A percentile compares a stretch with the other conserved stretches of the same genome.
Conservation (phyloP, 805 yeast genomes). For the Nakazawaea sp. region DNA sequence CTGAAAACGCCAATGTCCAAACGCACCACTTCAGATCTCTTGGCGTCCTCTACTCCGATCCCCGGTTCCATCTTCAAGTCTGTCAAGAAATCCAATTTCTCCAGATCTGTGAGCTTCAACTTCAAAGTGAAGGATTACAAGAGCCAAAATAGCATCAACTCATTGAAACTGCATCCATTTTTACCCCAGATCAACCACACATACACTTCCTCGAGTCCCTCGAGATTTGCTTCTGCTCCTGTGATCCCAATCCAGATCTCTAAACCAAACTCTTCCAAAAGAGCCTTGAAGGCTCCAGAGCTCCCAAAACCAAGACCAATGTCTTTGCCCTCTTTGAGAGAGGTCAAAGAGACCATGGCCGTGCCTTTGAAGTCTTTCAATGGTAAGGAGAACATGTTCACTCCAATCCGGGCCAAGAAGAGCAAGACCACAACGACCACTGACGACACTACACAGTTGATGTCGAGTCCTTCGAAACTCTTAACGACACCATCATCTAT, state of each 20-base stretch:
- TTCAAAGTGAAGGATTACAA: background rate
- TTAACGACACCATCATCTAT: constrained; percentile 39
- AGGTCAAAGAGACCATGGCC: constrained; percentile 11
- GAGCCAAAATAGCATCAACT: background rate
- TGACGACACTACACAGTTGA: constrained; percentile 18
- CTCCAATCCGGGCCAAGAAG: constrained; percentile 2
- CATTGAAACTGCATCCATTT: background rate
- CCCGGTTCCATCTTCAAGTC: constrained; percentile 6
- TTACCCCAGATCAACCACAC: background rate
- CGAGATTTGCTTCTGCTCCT: constrained; percentile 11
- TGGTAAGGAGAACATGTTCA: background rate
- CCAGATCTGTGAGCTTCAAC: constrained; percentile 6
- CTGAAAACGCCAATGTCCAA: constrained; percentile 14
- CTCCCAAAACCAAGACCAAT: background rate
- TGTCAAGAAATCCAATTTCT: background rate
- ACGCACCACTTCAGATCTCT: constrained; percentile 23
- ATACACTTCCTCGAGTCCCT: constrained; percentile 12
- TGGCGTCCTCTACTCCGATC: constrained; percentile 26
- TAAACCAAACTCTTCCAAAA: no score
- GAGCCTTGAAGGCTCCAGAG: constrained; percentile 8
- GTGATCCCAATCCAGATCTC: no score
- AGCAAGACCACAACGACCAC: constrained; percentile 2
- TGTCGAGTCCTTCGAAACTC: constrained; percentile 32
- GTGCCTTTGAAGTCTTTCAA: constrained; percentile 16
- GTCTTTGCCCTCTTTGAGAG: constrained; percentile 7